Base-by-base conservation (phyloP, 768 basidiomycete genomes). In the Tylopilus plumbeoviolaceoides region DNA sequence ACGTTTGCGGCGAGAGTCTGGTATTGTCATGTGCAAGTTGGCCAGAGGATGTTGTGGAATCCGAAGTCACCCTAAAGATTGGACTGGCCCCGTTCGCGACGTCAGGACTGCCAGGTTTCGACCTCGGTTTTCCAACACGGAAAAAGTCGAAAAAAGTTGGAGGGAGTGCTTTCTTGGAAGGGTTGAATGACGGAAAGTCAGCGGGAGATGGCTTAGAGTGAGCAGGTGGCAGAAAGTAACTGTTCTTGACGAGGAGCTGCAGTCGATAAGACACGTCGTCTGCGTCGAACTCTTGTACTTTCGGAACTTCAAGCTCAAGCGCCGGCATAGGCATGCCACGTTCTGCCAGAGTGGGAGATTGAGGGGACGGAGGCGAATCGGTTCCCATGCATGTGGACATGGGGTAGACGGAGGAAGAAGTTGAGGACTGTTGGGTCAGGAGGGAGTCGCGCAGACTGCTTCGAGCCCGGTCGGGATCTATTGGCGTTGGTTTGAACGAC, bases 231-330 rank as follows among this genome's bases (percentile, higher is more conserved):
- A 93, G 82, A 63, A 89, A 93, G 66, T 93, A 93, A 63, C 78
- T 91, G 70, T 93, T 93, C 67, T 86, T 88, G 49, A 93, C 85
- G 38, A 93, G 80, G 48, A 93, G 78, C 38, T 84, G 85, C 18
- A 93, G 80, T 21, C 91, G 86, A 71, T 90, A 89, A 18, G 89
- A 83, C 38, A 92, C 89, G 62, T 93, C 91, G 68, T 93, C 90
- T 20, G 78, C 77, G 60, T 82, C 77, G 58, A 78, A 82, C 47
- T 75, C 78, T 57, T 80, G 76, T 25, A 74, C 66, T 44, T 73
- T 79, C 33, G 73, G 77, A 17, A 73, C 73, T 25, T 80, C 81
- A 15, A 80, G 69, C 45, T 76, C 74, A 49, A 77, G 73, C 1
- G 77, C 72, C n/a, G 79, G 72, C 30, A 75, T 59, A 40, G 78